Conservation (phyloP, 139 green algal species). For the Pedinophyceae sp. region DNA sequence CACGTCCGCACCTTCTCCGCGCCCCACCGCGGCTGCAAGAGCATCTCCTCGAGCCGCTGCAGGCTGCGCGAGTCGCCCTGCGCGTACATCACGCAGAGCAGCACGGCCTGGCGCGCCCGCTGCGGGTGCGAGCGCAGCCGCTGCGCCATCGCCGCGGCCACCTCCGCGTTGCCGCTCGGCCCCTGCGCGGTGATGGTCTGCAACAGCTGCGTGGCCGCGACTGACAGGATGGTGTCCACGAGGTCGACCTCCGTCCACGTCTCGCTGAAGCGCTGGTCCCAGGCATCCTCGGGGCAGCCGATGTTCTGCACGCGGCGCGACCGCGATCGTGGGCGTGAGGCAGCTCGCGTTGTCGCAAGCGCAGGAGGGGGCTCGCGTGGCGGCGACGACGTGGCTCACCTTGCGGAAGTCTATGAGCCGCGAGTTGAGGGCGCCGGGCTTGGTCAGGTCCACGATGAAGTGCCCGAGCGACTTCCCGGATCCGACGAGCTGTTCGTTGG, state of each 20-base stretch:
- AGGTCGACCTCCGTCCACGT: constrained; percentile 58
- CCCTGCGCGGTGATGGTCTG: constrained; percentile 23
- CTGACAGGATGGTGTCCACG: constrained; percentile 71
- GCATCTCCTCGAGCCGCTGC: constrained; percentile 21
- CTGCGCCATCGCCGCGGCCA: background rate
- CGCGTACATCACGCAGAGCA: constrained; percentile 5
- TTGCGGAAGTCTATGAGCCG: background rate
- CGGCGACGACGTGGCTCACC: constrained; percentile 22
- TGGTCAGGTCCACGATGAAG: constrained; percentile 60
- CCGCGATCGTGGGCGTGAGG: background rate
- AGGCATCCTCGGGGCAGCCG: constrained; percentile 48
- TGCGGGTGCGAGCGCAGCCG: background rate
- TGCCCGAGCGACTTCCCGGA: constrained; percentile 34
- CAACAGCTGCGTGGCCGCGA: constrained; percentile 48
- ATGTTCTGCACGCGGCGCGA: constrained; percentile 17
- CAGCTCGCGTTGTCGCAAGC: constrained; percentile 4
- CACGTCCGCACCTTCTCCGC: constrained; percentile 19
- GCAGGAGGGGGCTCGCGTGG: constrained; percentile 64
- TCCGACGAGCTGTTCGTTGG: constrained; percentile 34
- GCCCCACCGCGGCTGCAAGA: constrained; percentile 16
- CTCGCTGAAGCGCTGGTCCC: constrained; percentile 57
- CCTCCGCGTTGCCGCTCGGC: background rate
- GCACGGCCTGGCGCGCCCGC: background rate
- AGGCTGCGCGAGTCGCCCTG: constrained; percentile 27
- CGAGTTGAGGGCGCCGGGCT: background rate